Conservation (phyloP, 192 early-diverging fungal genomes). For the Backusella tarrabulga region DNA sequence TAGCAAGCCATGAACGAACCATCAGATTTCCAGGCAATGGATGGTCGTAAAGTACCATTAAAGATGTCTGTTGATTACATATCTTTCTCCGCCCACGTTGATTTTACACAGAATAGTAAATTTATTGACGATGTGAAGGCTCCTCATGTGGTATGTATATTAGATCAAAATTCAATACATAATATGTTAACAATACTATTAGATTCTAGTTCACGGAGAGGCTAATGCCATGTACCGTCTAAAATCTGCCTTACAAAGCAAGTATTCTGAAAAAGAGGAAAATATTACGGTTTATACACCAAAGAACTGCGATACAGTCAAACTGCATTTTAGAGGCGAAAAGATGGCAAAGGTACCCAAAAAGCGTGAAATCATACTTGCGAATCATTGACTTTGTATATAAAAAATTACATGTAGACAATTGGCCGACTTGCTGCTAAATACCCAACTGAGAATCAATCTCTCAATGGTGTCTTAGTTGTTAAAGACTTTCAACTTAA, state of each 20-base stretch:
- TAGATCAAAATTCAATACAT: neutral
- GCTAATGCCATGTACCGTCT: constrained; percentile 91
- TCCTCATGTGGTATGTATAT: constrained; percentile 70
- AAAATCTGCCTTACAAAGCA: constrained; percentile 80
- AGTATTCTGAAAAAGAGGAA: constrained; percentile 77
- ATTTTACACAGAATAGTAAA: constrained; percentile 92
- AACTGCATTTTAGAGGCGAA: constrained; percentile 92
- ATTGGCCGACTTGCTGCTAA: constrained; percentile 83
- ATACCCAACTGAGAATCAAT: constrained; percentile 66
- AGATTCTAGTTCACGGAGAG: constrained; percentile 95
- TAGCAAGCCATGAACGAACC: constrained; percentile 78
- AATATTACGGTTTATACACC: constrained; percentile 86
- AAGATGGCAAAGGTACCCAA: constrained; percentile 81
- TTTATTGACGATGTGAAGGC: constrained; percentile 96
- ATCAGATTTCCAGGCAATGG: constrained; percentile 75
- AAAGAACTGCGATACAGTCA: constrained; percentile 84
- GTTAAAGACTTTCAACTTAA: constrained; percentile 88
- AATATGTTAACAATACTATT: neutral
- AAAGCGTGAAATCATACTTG: neutral
- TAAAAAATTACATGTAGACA: constrained; percentile 41
- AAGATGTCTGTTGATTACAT: constrained; percentile 90
- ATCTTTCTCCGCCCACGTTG: constrained; percentile 98
- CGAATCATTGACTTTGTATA: neutral
- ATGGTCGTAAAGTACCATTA: constrained; percentile 77
- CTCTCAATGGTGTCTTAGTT: constrained; percentile 79